Base-by-base conservation (phyloP, 164 flowering plant genomes). In the Stephania yunnanensis region DNA sequence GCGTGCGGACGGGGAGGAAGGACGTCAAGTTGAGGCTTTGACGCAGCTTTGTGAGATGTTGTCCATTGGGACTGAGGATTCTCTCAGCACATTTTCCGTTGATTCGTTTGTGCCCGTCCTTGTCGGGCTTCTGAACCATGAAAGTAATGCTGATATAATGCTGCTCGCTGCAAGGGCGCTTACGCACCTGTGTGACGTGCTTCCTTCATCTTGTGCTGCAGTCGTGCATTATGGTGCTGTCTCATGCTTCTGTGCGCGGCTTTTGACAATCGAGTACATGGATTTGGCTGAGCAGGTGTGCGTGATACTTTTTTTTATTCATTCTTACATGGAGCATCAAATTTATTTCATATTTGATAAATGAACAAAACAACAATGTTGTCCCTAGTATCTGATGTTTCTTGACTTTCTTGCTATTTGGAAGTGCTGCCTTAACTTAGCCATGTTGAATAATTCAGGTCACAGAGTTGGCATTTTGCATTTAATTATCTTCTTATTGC, bases 181-280 rank as follows among this genome's bases (percentile, higher is more conserved):
- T 4, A 94, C 99, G 0, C 97, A 96, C 79, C 83, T 96, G 52
- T 92, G 96, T 63, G 99, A 96, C 70, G 98, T 94, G 71, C 85
- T 96, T 22, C 99, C 99, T 5, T 94, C 99, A 0, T 94, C 97
- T 0, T 92, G 97, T 78, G 97, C 99, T 71, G 93, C 98, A 7
- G 99, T 96, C 12, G 98, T 96, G 77, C 99, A 96, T 75, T 96
- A 91, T 78, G 97, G 97, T 25, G 97, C 98, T 0, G 93, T 94
- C 75, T 77, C 93, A 0, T 92, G 97, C 80, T 92, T 96, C 74
- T 89, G 91, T 77, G 98, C 97, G 0, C 82, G 97, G 72, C 77
- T 96, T 84, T 87, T 96, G 12, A 96, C 99, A 0, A 96, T 94
- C 63, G 99, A 96, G 86, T 94, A 96, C 82, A 96, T 96, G 99